Evolutionary conservation across 805 yeast species (phyloP), one percentile per base, ranked within the genome.

Genomic region (Lipomyces yamanashiensis): DNA sequence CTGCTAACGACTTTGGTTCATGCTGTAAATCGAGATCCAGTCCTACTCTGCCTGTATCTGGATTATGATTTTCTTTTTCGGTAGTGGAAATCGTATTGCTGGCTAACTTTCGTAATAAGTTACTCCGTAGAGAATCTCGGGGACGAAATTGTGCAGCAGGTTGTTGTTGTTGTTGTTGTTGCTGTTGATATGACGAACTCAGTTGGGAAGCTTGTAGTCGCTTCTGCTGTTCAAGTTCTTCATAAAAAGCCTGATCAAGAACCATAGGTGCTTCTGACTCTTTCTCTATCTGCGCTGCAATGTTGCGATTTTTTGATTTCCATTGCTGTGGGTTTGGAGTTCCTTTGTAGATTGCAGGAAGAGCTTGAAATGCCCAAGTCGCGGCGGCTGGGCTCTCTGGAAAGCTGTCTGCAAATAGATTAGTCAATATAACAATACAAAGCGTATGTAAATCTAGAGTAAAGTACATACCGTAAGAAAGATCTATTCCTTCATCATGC

Each of bases 351-450:
- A 69, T 58, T 15, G 66, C 47, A 6, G 71, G 72, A 12, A 70
- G 49, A 13, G 71, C 69, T n/a, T 54, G 52, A 9, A 69, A 23
- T 19, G 72, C 71, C 72, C 72, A 70, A 8, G 54, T 39, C 12
- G 71, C 59, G 4, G 72, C 64, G 9, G 59, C 69, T 6, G 70
- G 70, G 34, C 66, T 66, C 9, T 48, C 54, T 9, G 68, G 67
- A 28, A 63, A 17, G 17, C 50, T 28, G 50, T 63, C 67, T 59
- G 39, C 15, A 12, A 21, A 5, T 2, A 34, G 39, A 37, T 23
- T 33, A 37, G n/a, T 10, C n/a, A 34, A 15, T n/a, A 45, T 17
- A 41, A 41, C 12, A 28, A 23, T 43, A n/a, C 15, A 6, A 15
- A 7, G 12, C 15, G n/a, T n/a, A n/a, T 36, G 34, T 4, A 33